Percentiles rank a stretch among this genome's conserved stretches.
These are phyloP conservation scores for Ricinus communis DNA, from an alignment of 345 rosid species.

Conservation along the genomic window DNA sequence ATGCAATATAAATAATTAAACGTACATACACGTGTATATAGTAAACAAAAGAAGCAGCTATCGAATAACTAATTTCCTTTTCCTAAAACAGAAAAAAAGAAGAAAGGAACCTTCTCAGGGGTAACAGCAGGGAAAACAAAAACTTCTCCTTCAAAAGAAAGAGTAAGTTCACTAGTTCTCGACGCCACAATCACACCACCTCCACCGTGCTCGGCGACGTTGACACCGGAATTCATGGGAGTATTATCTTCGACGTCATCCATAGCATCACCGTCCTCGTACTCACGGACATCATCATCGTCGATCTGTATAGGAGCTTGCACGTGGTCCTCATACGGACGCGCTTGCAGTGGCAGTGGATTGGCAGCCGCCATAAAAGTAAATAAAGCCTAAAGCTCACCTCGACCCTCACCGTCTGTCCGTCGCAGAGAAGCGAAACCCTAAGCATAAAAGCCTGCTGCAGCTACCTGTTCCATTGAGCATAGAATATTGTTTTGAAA, in stretches of 20 bases:
- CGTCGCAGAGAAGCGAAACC: slow-evolving; percentile 14
- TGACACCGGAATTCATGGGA: slow-evolving; percentile 39
- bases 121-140: slow-evolving; percentile 70
- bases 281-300: slow-evolving; percentile 48
- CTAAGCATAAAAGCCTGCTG: not conserved
- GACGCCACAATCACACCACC: slow-evolving; percentile 40
- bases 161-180: slow-evolving; percentile 67
- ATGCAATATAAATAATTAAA: too few relatives aligned
- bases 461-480: slow-evolving; percentile 36
- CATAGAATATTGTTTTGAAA: too few relatives aligned
- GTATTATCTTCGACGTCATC: slow-evolving; percentile 48
- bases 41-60: too few relatives aligned
- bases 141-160: slow-evolving; percentile 75
- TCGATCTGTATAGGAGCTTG: slow-evolving; percentile 38
- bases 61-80: too few relatives aligned
- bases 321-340: slow-evolving; percentile 43
- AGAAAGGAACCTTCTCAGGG: slow-evolving; percentile 47
- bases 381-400: not conserved
- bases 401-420: slow-evolving; percentile 14
- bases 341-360: slow-evolving; percentile 52
- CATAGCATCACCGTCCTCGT: slow-evolving; percentile 44
- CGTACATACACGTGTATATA: too few relatives aligned
- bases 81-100: not conserved
- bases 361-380: slow-evolving; percentile 49
- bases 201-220: slow-evolving; percentile 34